Base-by-base conservation (phyloP, 805 yeast genomes). In the Huiozyma sinensis region DNA sequence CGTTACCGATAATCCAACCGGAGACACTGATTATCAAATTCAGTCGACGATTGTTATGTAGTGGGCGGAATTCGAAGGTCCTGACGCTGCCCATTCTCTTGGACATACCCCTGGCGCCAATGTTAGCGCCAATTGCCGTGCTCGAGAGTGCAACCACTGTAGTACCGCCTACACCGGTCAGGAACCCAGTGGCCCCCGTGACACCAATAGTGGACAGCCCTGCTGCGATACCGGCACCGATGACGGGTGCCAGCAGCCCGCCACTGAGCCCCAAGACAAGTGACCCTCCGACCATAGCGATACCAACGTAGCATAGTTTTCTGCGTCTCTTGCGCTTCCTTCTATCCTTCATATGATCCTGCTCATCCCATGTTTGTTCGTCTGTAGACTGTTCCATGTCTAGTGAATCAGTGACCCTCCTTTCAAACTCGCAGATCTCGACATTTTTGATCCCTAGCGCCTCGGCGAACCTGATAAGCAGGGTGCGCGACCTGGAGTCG, bases 201-300 rank as follows among this genome's bases (percentile, higher is more conserved):
- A 94, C 83, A 31, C 99, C 99, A 24, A 90, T 77, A 0, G 98
- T 92, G 1, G 97, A 81, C 36, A 92, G 69, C 11, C 97, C 99
- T 4, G 97, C 97, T 1, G 97, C 98, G 29, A 92, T 58, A 56
- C 99, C 99, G 1, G 97, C 97, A 41, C 97, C 97, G 56, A 92
- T 94, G 2, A 94, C 95, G 0, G 99, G 99, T 0, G 98, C 98
- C 38, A 92, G 67, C 38, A 92, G 64, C 6, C 99, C 99, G 7
- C 95, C 97, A 47, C 96, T 86, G 13, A 92, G 68, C 1, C 99
- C 99, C 46, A 92, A 76, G 1, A 92, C 95, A 24, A 92, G 68
- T 1, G 95, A 89, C 2, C 99, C 99, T 29, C 97, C 97, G 11
- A 89, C 72, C 6, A 97, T 92, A 0, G 99, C 99, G 40, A 92